Conservation (phyloP, 345 rosid genomes). For the Leavenworthia alabamica region DNA sequence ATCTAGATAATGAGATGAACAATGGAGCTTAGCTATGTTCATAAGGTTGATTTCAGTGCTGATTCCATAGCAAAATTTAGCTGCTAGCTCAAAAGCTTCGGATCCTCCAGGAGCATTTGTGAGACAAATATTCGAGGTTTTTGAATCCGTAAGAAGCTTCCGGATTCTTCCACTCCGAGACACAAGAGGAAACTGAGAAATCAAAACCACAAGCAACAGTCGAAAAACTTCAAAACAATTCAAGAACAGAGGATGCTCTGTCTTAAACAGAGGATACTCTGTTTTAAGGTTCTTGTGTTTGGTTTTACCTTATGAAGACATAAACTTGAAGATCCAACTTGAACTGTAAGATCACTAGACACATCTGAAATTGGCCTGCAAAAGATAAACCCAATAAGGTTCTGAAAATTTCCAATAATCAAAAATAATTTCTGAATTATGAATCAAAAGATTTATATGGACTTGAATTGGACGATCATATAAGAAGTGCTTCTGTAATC, state of each 20-base stretch:
- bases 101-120: conserved; percentile 70
- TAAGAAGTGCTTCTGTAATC: conserved; percentile 32
- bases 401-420: conserved; percentile 7
- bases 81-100: conserved; percentile 88
- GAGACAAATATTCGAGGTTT: conserved; percentile 51
- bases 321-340: conserved; percentile 79
- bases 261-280: conserved; percentile 10
- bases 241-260: conserved; percentile 11
- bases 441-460: conserved; percentile 12
- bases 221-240: background rate
- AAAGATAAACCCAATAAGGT: conserved; percentile 4
- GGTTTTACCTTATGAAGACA: conserved; percentile 79
- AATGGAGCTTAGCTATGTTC: conserved; percentile 64
- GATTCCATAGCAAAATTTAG: conserved; percentile 94
- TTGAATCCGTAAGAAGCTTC: conserved; percentile 58
- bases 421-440: background rate
- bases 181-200: conserved; percentile 80
- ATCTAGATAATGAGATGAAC: conserved; percentile 75
- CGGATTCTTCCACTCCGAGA: conserved; percentile 85
- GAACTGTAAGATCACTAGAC: conserved; percentile 82
- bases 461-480: conserved; percentile 38
- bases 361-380: conserved; percentile 97
- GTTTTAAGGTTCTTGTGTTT: background rate
- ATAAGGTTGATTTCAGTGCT: conserved; percentile 57
- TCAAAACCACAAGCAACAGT: background rate